Evolutionary conservation across 805 yeast species (phyloP).

Genomic region (Candida ovalis): DNA sequence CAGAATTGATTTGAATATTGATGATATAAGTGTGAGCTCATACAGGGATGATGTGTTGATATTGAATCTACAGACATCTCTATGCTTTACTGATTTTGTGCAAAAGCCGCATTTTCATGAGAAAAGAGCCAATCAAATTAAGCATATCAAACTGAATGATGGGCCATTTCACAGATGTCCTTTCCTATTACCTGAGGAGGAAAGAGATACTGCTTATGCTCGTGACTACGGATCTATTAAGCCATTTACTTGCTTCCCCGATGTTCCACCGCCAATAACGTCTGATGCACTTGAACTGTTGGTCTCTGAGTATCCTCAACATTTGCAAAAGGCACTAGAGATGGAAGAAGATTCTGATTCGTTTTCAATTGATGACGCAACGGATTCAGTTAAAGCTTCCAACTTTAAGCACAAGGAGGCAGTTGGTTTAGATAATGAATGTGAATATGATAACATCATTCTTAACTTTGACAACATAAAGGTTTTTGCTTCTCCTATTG

Average conservation of each 20-base stretch:
- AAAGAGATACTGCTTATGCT: conserved; percentile 45
- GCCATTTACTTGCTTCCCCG: conserved; percentile 63
- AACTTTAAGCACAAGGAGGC: background rate
- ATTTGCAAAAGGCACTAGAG: conserved; percentile 16
- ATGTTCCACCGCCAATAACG: conserved; percentile 56
- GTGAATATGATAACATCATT: conserved; percentile 52
- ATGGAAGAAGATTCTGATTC: conserved; percentile 4
- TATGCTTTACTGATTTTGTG: conserved; percentile 56
- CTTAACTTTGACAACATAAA: conserved; percentile 51
- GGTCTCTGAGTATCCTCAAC: conserved; percentile 31
- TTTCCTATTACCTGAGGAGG: conserved; percentile 55
- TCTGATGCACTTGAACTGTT: conserved; percentile 43
- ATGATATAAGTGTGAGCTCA: conserved; percentile 36
- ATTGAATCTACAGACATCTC: conserved; percentile 51
- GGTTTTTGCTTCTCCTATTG: conserved; percentile 42
- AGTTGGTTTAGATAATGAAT: conserved; percentile 33
- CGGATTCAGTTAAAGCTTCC: conserved; percentile 1
- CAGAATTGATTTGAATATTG: conserved; percentile 47
- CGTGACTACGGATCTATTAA: conserved; percentile 47
- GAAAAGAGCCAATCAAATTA: conserved; percentile 52
- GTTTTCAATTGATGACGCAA: background rate
- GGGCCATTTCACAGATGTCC: conserved; percentile 80
- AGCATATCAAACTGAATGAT: conserved; percentile 68
- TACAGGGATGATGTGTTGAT: conserved; percentile 17
- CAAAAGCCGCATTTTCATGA: conserved; percentile 46